A percentile compares a stretch with the other conserved stretches of the same genome.
phyloP scores from a whole-genome alignment of 2,329 filamentous ascomycete species.

The Verruconis gallopava region DNA sequence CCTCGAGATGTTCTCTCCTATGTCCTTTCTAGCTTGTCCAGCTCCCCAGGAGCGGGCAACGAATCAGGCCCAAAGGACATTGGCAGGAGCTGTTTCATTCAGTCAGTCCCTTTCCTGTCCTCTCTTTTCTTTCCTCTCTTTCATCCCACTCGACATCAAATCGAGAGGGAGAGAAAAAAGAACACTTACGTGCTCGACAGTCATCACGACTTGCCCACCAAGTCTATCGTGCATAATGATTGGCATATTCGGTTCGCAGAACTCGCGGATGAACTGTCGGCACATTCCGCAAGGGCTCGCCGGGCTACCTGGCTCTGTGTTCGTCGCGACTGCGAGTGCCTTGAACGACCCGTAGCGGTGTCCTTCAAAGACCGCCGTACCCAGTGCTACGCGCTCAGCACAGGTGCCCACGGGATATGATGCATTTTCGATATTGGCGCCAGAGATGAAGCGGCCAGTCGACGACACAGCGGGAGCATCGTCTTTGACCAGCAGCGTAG shows the following conservation, averaged over 20 bases:
- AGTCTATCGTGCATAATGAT: slow-evolving; percentile 56
- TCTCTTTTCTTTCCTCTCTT: not conserved
- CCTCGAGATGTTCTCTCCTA: no score
- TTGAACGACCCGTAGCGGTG: slow-evolving; percentile 43
- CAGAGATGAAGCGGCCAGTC: slow-evolving; percentile 45
- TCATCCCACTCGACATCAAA: no score
- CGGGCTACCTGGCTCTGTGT: slow-evolving; percentile 37
- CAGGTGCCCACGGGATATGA: slow-evolving; percentile 90
- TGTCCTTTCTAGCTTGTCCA: not conserved
- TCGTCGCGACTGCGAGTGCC: slow-evolving; percentile 75
- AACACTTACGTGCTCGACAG: slow-evolving; percentile 15
- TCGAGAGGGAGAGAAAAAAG: not conserved
- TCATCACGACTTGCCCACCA: slow-evolving; percentile 56
- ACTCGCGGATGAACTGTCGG: slow-evolving; percentile 57
- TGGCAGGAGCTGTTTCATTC: slow-evolving; percentile 19
- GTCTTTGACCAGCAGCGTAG: slow-evolving; percentile 48
- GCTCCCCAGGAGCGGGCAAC: slow-evolving; percentile 5
- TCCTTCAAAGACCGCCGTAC: slow-evolving; percentile 56
- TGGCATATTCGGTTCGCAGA: slow-evolving; percentile 21
- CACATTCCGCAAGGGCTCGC: slow-evolving; percentile 82
- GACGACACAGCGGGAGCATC: slow-evolving; percentile 10
- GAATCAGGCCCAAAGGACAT: slow-evolving; percentile 11
- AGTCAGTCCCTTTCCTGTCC: no score
- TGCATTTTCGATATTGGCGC: slow-evolving; percentile 75
- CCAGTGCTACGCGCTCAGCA: slow-evolving; percentile 82